Conservation (phyloP, 495 filamentous ascomycete species). For the Aspergillus nidulans region DNA sequence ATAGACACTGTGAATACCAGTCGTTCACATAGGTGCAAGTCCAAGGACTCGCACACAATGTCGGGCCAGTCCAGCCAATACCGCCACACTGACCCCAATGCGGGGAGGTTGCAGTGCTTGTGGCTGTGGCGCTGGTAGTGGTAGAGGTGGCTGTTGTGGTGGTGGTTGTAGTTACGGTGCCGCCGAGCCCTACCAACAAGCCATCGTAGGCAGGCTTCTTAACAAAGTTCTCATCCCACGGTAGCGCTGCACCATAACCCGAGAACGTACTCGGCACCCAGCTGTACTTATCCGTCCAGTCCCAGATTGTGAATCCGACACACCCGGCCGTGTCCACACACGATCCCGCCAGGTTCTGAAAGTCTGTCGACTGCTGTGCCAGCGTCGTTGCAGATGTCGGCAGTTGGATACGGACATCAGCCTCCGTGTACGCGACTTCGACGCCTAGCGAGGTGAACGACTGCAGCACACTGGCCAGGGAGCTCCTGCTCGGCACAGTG, state of each 20-base stretch:
- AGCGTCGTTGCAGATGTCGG: constrained; percentile 46
- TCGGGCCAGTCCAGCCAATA: constrained; percentile 41
- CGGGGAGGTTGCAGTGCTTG: constrained; percentile 14
- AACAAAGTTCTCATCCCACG: constrained; percentile 51
- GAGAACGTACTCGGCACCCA: constrained; percentile 57
- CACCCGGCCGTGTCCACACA: constrained; percentile 56
- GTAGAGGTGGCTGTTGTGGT: constrained; percentile 20
- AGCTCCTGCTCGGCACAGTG: constrained; percentile 40
- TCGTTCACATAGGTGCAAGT: constrained; percentile 36
- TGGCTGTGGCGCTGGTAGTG: constrained; percentile 13
- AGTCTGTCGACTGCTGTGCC: constrained; percentile 54
- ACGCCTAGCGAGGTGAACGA: constrained; percentile 48
- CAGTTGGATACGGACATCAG: constrained; percentile 53
- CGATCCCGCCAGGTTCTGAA: constrained; percentile 50
- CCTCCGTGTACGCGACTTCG: constrained; percentile 59
- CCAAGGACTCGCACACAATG: constrained; percentile 37
- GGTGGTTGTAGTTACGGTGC: constrained; percentile 21
- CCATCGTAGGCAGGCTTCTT: constrained; percentile 56
- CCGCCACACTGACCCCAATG: constrained; percentile 52
- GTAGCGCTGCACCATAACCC: constrained; percentile 45
- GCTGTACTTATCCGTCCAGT: constrained; percentile 56
- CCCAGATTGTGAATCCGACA: constrained; percentile 66
- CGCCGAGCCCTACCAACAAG: constrained; percentile 29
- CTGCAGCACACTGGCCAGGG: constrained; percentile 46
- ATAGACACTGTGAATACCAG: constrained; percentile 47